phyloP scores from a whole-genome alignment of 768 basidiomycete genomes.

The Xanthoconium purpureum region DNA sequence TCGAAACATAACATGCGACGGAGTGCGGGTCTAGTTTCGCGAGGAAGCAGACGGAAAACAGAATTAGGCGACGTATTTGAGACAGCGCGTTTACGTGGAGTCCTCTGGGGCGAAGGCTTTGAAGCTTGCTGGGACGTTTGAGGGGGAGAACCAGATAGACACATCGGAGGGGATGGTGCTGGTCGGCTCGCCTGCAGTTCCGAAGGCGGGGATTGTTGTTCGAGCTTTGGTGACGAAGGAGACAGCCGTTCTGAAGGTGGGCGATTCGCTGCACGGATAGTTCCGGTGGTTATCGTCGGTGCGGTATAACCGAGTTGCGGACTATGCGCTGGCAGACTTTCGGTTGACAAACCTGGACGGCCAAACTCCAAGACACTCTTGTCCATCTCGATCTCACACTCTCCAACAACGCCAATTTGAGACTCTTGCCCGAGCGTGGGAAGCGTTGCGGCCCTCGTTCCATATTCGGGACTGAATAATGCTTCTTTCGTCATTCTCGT shows the following conservation, averaged over 20 bases:
- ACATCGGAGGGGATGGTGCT: conserved; percentile 20
- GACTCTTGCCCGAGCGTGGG: conserved; percentile 20
- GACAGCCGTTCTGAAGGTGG: conserved; percentile 3
- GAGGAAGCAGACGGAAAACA: conserved; percentile 92
- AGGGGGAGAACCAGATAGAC: conserved; percentile 9
- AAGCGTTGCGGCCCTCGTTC: conserved; percentile 34
- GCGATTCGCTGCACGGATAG: not conserved
- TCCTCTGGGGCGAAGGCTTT: conserved; percentile 46
- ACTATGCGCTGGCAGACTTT: conserved; percentile 47
- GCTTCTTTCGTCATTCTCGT: conserved; percentile 18
- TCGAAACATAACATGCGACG: conserved; percentile 94
- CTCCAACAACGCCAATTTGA: not conserved
- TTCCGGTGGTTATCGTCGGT: not conserved
- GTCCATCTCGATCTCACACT: conserved; percentile 48
- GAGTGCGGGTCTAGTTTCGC: conserved; percentile 86
- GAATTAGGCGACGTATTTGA: conserved; percentile 56
- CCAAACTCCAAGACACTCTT: conserved; percentile 74
- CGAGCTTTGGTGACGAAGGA: conserved; percentile 2
- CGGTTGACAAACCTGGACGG: conserved; percentile 74
- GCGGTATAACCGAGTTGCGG: conserved; percentile 3
- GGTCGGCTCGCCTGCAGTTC: conserved; percentile 25
- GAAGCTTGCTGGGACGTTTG: conserved; percentile 20
- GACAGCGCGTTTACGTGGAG: conserved; percentile 17
- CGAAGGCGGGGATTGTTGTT: conserved; percentile 14
- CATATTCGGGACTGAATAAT: conserved; percentile 21